These are phyloP conservation scores for Salvia rosmarinus DNA, from an alignment of 257 asterid genomes.

Conservation along the genomic window DNA sequence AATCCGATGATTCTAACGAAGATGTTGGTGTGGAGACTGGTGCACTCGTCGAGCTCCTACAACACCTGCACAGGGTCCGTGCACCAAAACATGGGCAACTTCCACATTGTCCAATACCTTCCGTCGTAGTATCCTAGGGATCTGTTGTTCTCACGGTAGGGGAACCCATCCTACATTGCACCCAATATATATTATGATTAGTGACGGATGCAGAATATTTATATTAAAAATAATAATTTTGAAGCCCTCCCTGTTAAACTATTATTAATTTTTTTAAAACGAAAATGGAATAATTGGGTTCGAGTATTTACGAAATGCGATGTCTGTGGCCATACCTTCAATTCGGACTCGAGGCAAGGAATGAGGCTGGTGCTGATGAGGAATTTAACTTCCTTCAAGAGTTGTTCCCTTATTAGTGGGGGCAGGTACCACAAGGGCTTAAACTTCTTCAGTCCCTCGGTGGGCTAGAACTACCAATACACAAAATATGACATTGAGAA, in stretches of 20 bases:
- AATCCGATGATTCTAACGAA: constrained; percentile 47
- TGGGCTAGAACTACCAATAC: constrained; percentile 48
- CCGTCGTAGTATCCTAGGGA: constrained; percentile 64
- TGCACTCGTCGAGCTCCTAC: constrained; percentile 39
- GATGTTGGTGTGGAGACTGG: constrained; percentile 30
- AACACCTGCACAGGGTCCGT: constrained; percentile 44
- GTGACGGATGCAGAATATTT: no score
- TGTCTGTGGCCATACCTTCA: constrained; percentile 36
- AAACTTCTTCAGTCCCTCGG: constrained; percentile 51
- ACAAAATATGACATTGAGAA: neutral
- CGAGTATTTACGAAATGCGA: no score
- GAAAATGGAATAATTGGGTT: no score
- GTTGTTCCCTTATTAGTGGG: constrained; percentile 44
- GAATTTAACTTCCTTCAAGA: constrained; percentile 48
- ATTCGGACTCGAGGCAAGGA: constrained; percentile 63
- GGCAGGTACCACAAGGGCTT: constrained; percentile 68
- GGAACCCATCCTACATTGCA: constrained; percentile 21
- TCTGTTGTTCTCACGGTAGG: constrained; percentile 37
- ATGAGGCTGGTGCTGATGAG: constrained; percentile 42
- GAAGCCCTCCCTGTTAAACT: no score
- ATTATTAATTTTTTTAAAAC: no score
- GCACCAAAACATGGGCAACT: constrained; percentile 53
- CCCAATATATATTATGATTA: no score
- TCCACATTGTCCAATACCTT: constrained; percentile 62
- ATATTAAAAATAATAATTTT: no score